These are phyloP conservation scores for Macrocystidia cucumis DNA, from an alignment of 1,284 basidiomycete species.

Conservation along the genomic window DNA sequence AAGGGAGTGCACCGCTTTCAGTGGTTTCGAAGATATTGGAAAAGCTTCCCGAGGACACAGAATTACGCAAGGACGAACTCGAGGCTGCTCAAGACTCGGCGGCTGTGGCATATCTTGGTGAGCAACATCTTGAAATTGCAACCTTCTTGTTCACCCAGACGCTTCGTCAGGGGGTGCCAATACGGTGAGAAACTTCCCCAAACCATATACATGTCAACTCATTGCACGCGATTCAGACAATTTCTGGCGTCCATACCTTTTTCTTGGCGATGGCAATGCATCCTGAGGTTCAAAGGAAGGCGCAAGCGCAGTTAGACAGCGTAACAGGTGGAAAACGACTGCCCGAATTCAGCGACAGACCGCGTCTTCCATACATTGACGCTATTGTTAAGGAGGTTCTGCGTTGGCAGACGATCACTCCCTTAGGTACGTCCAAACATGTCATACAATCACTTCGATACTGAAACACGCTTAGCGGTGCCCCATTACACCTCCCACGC, in stretches of 20 bases:
- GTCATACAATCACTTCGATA: neutral
- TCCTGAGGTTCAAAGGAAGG: slow-evolving; percentile 11
- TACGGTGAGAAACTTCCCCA: slow-evolving; percentile 2
- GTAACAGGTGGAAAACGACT: slow-evolving; percentile 16
- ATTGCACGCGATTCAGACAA: slow-evolving; percentile 3
- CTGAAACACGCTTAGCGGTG: slow-evolving; percentile 11
- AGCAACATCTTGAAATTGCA: neutral
- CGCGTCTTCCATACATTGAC: slow-evolving; percentile 15
- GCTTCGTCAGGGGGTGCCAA: slow-evolving; percentile 1
- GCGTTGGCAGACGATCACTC: slow-evolving; percentile 9
- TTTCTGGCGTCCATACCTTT: slow-evolving; percentile 6
- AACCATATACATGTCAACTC: too few relatives aligned
- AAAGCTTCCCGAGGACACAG: neutral
- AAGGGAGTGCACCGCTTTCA: neutral
- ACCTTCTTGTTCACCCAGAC: neutral
- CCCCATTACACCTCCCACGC: slow-evolving; percentile 21
- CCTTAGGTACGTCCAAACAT: slow-evolving; percentile 6
- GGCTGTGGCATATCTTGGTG: neutral
- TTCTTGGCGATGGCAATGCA: slow-evolving; percentile 12
- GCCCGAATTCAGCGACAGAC: slow-evolving; percentile 18
- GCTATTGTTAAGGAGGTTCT: slow-evolving; percentile 12
- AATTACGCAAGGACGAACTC: neutral
- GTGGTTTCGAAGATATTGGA: neutral
- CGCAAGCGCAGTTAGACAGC: slow-evolving; percentile 20
- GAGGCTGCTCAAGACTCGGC: neutral